Conservation (phyloP, 1,139 yeast genomes). For the Kodamaea suecica region DNA sequence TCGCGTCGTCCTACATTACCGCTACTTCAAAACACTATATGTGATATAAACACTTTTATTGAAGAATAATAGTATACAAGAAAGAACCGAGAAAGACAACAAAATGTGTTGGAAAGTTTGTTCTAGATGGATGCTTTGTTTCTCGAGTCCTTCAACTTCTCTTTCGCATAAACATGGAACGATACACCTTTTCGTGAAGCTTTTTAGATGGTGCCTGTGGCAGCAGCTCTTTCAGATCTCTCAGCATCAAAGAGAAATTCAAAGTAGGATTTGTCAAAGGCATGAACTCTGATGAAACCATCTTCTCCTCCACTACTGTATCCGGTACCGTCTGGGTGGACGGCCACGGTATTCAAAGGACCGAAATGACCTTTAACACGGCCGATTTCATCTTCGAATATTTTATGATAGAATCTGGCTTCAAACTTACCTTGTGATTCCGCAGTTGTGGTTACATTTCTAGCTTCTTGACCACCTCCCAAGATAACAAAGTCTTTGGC, state of each 20-base stretch:
- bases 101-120: background rate
- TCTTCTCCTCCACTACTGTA: conserved; percentile 98
- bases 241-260: conserved; percentile 88
- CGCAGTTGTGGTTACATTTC: conserved; percentile 94
- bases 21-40: background rate
- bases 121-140: conserved; percentile 4
- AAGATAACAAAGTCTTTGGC: conserved; percentile 85
- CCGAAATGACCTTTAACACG: conserved; percentile 99
- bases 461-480: conserved; percentile 99
- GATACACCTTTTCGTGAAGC: background rate
- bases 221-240: conserved; percentile 61
- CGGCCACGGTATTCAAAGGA: conserved; percentile 91
- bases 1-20: too few species aligned
- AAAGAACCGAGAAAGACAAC: background rate
- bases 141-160: too few species aligned
- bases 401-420: conserved; percentile 92
- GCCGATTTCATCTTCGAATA: conserved; percentile 93
- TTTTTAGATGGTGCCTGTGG: conserved; percentile 27
- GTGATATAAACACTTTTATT: conserved; percentile 2
- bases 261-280: conserved; percentile 86
- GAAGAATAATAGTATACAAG: conserved; percentile 5
- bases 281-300: conserved; percentile 92
- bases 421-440: conserved; percentile 95
- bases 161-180: background rate
- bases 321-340: conserved; percentile 91